Conservation (phyloP, 139 green algal genomes). For the Desmodesmus armatus region DNA sequence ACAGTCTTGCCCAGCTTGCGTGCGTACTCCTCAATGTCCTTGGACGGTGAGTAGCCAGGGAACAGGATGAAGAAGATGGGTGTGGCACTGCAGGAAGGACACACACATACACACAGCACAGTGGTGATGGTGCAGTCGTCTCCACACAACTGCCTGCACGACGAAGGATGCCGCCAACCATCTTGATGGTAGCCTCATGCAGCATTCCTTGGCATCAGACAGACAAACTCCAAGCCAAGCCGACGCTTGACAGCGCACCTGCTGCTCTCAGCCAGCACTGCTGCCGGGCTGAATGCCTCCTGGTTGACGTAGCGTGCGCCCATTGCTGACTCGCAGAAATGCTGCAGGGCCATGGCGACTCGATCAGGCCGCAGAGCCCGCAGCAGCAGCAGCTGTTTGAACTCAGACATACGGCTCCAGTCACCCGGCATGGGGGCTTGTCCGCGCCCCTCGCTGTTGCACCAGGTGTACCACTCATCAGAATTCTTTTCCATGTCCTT, state of each 20-base stretch:
- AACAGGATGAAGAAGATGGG: slow-evolving; percentile 95
- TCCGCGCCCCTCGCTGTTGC: slow-evolving; percentile 74
- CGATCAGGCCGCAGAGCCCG: slow-evolving; percentile 82
- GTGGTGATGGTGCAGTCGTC: too few species aligned
- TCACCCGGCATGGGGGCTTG: slow-evolving; percentile 79
- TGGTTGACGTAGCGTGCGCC: slow-evolving; percentile 73
- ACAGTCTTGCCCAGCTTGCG: slow-evolving; percentile 74
- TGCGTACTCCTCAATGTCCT: slow-evolving; percentile 89
- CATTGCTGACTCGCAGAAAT: slow-evolving; percentile 71
- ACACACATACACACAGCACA: neutral
- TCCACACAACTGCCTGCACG: too few species aligned
- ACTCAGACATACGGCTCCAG: slow-evolving; percentile 77
- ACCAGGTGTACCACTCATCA: slow-evolving; percentile 86
- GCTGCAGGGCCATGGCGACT: slow-evolving; percentile 83
- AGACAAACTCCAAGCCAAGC: too few species aligned
- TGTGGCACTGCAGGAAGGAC: slow-evolving; percentile 57
- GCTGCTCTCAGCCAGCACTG: slow-evolving; percentile 79
- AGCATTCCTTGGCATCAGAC: too few species aligned
- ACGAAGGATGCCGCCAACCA: too few species aligned
- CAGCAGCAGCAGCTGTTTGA: slow-evolving; percentile 75
- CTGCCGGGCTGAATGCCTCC: slow-evolving; percentile 77
- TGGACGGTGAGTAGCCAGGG: slow-evolving; percentile 87
- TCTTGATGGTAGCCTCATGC: too few species aligned
- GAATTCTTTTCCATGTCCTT: slow-evolving; percentile 87
- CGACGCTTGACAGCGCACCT: slow-evolving; percentile 22